A percentile compares a stretch with the other conserved stretches of the same genome.
phyloP scores from a whole-genome alignment of 2,329 filamentous ascomycete genomes.

The Lasiodiplodia citricola region DNA sequence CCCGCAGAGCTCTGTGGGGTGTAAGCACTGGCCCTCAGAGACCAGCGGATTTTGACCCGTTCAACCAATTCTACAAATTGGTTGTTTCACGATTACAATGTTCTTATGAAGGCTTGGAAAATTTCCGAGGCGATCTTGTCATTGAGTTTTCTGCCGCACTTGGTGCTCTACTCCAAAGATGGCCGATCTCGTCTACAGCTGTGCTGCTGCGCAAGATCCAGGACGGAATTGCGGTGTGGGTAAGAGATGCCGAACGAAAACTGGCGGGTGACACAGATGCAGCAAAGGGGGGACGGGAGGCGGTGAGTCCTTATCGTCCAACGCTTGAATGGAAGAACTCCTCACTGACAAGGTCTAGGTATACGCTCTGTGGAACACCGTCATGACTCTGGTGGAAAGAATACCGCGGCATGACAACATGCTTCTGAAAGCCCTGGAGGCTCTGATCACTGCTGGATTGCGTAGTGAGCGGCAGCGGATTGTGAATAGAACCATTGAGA shows the following conservation, averaged over 20 bases:
- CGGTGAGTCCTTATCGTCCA: constrained; percentile 55
- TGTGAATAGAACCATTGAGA: constrained; percentile 57
- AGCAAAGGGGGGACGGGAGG: constrained; percentile 48
- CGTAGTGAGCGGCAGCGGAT: constrained; percentile 57
- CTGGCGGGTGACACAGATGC: constrained; percentile 29
- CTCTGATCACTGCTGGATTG: constrained; percentile 59
- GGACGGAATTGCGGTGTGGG: constrained; percentile 65
- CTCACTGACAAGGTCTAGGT: constrained; percentile 38
- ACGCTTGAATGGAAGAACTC: neutral
- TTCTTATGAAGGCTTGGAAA: constrained; percentile 58
- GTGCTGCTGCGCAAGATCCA: constrained; percentile 67
- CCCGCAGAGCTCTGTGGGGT: constrained; percentile 70
- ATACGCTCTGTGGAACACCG: constrained; percentile 46
- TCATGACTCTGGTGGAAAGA: constrained; percentile 60
- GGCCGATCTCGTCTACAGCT: constrained; percentile 55
- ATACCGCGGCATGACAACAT: constrained; percentile 63
- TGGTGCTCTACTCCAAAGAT: constrained; percentile 45
- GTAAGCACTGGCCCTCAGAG: constrained; percentile 47
- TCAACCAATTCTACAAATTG: constrained; percentile 69
- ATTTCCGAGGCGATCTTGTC: constrained; percentile 47
- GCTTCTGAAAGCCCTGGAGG: constrained; percentile 60
- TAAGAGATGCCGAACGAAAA: constrained; percentile 59
- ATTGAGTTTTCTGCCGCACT: constrained; percentile 61
- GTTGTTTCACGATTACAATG: constrained; percentile 58
- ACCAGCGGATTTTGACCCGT: constrained; percentile 59